Conservation (phyloP, 202 grass and related monocot species). For the Digitaria exilis region DNA sequence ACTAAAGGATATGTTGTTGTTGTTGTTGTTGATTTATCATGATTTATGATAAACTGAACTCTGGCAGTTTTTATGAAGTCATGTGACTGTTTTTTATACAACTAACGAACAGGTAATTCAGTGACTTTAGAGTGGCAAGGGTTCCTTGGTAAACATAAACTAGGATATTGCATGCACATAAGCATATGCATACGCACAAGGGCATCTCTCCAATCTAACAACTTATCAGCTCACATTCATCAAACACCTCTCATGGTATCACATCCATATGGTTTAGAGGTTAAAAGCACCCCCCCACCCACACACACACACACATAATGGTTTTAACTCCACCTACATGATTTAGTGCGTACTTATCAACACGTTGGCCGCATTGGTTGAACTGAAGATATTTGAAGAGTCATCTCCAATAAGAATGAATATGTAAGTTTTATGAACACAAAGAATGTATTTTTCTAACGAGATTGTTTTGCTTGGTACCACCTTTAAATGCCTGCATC, state of each 20-base stretch:
- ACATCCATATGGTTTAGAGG: not conserved
- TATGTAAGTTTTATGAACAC: conserved; percentile 13
- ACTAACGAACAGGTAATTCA: conserved; percentile 11
- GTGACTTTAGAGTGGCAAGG: conserved; percentile 6
- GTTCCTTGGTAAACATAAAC: not conserved
- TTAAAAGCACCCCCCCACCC: not conserved
- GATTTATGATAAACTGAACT: not conserved
- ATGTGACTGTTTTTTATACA: not conserved
- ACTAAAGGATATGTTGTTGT: too few relatives aligned
- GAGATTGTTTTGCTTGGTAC: not conserved
- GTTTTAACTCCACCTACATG: not conserved
- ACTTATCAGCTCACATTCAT: not conserved
- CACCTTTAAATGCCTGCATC: not conserved
- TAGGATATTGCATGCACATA: not conserved
- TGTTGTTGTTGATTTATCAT: too few relatives aligned
- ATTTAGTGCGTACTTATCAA: conserved; percentile 4
- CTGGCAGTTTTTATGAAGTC: not conserved
- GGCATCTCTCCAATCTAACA: not conserved
- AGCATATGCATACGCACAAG: not conserved
- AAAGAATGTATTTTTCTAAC: not conserved
- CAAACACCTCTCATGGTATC: not conserved
- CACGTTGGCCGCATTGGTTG: not conserved
- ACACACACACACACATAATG: too few relatives aligned
- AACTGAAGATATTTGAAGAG: not conserved
- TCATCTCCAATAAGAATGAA: conserved; percentile 8